These are phyloP conservation scores for Globisporangium solare DNA, from an alignment of 352 stramenopile species.

Conservation along the genomic window DNA sequence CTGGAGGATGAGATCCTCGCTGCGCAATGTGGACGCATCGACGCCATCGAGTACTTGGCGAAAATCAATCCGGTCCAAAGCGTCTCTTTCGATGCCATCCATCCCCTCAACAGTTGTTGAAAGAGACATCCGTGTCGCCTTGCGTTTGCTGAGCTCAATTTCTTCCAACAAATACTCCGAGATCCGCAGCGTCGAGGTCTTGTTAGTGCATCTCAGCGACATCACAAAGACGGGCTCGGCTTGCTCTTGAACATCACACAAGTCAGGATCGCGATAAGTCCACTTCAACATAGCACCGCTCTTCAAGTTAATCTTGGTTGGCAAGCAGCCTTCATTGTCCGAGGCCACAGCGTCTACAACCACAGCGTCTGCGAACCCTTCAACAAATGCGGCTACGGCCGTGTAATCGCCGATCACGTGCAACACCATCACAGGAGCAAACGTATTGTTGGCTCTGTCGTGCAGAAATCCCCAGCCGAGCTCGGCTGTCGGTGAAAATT, in stretches of 20 bases:
- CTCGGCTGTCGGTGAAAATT: background rate
- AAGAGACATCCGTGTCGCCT: background rate
- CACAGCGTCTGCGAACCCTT: background rate
- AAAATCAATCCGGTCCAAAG: background rate
- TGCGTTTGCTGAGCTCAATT: background rate
- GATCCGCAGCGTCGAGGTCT: background rate
- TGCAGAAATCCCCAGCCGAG: background rate
- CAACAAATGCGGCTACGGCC: background rate
- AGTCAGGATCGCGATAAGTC: background rate
- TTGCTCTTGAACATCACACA: background rate
- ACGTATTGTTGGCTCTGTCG: background rate
- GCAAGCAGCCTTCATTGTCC: too few species aligned
- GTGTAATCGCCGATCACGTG: background rate
- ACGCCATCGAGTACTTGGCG: background rate
- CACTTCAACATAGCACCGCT: background rate
- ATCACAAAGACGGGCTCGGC: background rate
- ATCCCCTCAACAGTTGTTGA: background rate
- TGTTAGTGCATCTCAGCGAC: background rate
- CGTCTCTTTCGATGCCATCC: background rate
- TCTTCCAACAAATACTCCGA: background rate
- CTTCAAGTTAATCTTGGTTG: background rate
- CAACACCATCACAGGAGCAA: background rate
- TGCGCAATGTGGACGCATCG: background rate
- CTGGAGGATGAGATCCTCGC: background rate
- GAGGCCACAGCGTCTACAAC: background rate